These are phyloP conservation scores for Vicia faba DNA, from an alignment of 306 rosid genomes.

Conservation along the genomic window DNA sequence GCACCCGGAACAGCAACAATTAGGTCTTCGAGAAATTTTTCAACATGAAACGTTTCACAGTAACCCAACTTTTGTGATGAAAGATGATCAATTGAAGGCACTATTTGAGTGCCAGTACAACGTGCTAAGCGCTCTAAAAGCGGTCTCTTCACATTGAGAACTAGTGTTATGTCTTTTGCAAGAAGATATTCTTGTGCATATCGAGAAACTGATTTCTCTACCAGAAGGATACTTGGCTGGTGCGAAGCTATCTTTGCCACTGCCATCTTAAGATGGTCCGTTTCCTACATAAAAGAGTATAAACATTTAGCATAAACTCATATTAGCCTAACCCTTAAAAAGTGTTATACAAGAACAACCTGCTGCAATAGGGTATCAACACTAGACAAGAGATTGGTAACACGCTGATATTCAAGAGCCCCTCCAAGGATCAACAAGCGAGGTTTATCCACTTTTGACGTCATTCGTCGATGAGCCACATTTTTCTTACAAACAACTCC, in stretches of 20 bases:
- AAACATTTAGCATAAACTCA: slow-evolving; percentile 28
- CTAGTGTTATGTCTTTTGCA: slow-evolving; percentile 83
- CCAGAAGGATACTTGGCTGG: slow-evolving; percentile 82
- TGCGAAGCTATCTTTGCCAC: slow-evolving; percentile 89
- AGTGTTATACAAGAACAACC: slow-evolving; percentile 58
- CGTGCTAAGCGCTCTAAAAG: slow-evolving; percentile 92
- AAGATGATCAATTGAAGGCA: slow-evolving; percentile 82
- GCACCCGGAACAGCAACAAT: slow-evolving; percentile 62
- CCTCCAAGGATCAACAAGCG: slow-evolving; percentile 91
- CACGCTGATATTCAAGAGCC: slow-evolving; percentile 98
- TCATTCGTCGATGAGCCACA: slow-evolving; percentile 94
- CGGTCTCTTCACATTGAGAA: slow-evolving; percentile 83
- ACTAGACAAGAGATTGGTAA: slow-evolving; percentile 80
- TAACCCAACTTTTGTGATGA: slow-evolving; percentile 78
- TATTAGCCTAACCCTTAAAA: slow-evolving; percentile 29
- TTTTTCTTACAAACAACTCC: slow-evolving; percentile 96
- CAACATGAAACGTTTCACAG: slow-evolving; percentile 84
- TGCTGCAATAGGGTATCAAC: slow-evolving; percentile 97
- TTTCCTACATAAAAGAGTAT: slow-evolving; percentile 66
- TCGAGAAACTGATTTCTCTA: slow-evolving; percentile 96
- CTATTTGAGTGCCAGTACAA: slow-evolving; percentile 89
- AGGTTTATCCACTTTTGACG: slow-evolving; percentile 73
- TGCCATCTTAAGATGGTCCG: slow-evolving; percentile 98
- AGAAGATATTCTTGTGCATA: slow-evolving; percentile 94
- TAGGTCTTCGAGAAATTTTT: slow-evolving; percentile 76